Conservation (phyloP, 495 filamentous ascomycete species). For the Aspergillus kassunensis region DNA sequence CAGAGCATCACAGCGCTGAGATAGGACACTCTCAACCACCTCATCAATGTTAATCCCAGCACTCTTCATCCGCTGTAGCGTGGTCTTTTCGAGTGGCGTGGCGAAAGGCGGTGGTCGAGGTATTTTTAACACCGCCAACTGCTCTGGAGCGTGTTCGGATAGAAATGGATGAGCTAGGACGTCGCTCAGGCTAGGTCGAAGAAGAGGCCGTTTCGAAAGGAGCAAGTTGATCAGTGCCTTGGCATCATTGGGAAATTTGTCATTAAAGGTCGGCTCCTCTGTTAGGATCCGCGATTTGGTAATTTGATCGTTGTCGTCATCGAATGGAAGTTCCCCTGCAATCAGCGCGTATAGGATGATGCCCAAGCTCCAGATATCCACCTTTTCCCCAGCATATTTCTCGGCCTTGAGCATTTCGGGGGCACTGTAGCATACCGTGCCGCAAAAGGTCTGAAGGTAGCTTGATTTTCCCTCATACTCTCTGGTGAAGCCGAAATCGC, state of each 20-base stretch:
- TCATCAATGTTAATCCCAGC: conserved; percentile 92
- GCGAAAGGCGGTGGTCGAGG: conserved; percentile 82
- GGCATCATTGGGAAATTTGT: conserved; percentile 72
- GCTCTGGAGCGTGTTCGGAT: conserved; percentile 78
- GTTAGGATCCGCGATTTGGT: conserved; percentile 82
- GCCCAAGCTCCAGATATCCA: conserved; percentile 96
- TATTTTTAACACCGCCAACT: conserved; percentile 84
- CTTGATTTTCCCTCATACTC: conserved; percentile 95
- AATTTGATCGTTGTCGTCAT: conserved; percentile 84
- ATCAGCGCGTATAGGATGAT: conserved; percentile 94
- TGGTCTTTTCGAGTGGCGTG: conserved; percentile 85
- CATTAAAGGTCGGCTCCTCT: conserved; percentile 79
- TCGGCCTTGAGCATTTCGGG: conserved; percentile 98
- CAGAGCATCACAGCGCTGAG: conserved; percentile 81
- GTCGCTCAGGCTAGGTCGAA: conserved; percentile 81
- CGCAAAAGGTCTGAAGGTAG: conserved; percentile 96
- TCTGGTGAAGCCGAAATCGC: conserved; percentile 95
- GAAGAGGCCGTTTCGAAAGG: conserved; percentile 82
- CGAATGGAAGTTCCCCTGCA: conserved; percentile 89
- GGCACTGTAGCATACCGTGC: conserved; percentile 94
- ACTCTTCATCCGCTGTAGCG: conserved; percentile 87
- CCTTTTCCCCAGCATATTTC: conserved; percentile 95
- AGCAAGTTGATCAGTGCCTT: conserved; percentile 68
- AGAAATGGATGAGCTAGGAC: conserved; percentile 88
- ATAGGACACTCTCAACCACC: conserved; percentile 89